phyloP scores from a whole-genome alignment of 2,329 filamentous ascomycete species.

The Colletotrichum trifolii region DNA sequence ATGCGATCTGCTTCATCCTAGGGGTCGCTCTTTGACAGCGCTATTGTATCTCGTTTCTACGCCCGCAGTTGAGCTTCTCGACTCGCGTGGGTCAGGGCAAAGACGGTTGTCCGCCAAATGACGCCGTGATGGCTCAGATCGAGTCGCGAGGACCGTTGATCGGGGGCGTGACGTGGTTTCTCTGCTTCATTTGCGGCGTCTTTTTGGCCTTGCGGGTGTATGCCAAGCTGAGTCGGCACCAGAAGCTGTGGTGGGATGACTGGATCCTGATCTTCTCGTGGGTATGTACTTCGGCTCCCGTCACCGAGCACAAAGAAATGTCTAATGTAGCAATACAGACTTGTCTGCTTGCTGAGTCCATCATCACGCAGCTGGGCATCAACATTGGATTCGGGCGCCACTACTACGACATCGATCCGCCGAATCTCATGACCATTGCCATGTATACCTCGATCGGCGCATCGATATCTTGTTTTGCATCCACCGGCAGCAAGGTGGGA shows the following conservation, averaged over 20 bases:
- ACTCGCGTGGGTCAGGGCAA: neutral
- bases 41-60: neutral
- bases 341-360: constrained; percentile 22
- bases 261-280: constrained; percentile 39
- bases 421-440: constrained; percentile 25
- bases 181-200: constrained; percentile 39
- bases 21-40: too few relatives aligned
- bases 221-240: constrained; percentile 37
- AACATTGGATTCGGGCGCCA: constrained; percentile 38
- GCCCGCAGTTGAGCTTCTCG: constrained; percentile 2
- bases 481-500: constrained; percentile 41
- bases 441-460: constrained; percentile 25
- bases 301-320: too few relatives aligned
- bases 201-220: constrained; percentile 40
- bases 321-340: neutral
- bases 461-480: constrained; percentile 34
- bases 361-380: constrained; percentile 36
- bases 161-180: constrained; percentile 44
- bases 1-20: too few relatives aligned
- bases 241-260: constrained; percentile 42
- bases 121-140: neutral
- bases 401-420: constrained; percentile 25
- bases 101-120: neutral
- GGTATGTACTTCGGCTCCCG: constrained; percentile 39
- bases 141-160: constrained; percentile 24